A percentile compares a stretch with the other conserved stretches of the same genome.
Conservation (phyloP, 768 basidiomycete species). For the Pleurotus eryngii region DNA sequence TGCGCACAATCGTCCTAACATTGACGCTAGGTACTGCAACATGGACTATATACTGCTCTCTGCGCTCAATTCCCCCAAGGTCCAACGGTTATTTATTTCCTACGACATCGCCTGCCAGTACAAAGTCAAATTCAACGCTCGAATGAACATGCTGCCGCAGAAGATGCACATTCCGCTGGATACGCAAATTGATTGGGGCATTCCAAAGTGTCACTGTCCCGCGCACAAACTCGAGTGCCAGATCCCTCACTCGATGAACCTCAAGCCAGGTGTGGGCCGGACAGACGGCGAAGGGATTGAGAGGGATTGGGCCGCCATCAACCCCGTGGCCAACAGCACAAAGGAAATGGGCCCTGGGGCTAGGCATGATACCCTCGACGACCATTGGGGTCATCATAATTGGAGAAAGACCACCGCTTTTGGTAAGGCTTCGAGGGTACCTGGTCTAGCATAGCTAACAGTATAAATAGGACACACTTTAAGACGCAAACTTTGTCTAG, state of each 20-base stretch:
- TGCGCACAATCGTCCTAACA: not conserved
- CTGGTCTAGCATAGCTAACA: not conserved
- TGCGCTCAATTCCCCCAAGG: not conserved
- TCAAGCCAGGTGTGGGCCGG: conserved; percentile 16
- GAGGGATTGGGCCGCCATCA: conserved; percentile 4
- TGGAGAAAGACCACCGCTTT: conserved; percentile 9
- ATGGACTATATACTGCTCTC: conserved; percentile 22
- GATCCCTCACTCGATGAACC: too few relatives aligned
- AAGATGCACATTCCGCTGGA: not conserved
- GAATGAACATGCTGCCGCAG: conserved; percentile 11
- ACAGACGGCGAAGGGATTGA: conserved; percentile 30
- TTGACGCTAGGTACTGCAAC: conserved; percentile 15
- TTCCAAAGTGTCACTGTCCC: conserved; percentile 20
- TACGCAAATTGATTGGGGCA: conserved; percentile 14
- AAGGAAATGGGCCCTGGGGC: conserved; percentile 18
- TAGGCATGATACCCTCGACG: conserved; percentile 16
- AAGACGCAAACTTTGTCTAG: not conserved
- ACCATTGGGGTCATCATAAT: conserved; percentile 10
- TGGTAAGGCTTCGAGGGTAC: conserved; percentile 5
- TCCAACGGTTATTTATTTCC: conserved; percentile 12
- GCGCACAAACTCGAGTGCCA: too few relatives aligned
- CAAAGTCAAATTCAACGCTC: conserved; percentile 14
- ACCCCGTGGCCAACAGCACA: conserved; percentile 3
- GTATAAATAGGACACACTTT: conserved; percentile 11
- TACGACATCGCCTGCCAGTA: conserved; percentile 34